Percentiles rank a stretch among this genome's conserved stretches.
Conservation (phyloP, 164 flowering plant species). For the Nymphaea thermarum region DNA sequence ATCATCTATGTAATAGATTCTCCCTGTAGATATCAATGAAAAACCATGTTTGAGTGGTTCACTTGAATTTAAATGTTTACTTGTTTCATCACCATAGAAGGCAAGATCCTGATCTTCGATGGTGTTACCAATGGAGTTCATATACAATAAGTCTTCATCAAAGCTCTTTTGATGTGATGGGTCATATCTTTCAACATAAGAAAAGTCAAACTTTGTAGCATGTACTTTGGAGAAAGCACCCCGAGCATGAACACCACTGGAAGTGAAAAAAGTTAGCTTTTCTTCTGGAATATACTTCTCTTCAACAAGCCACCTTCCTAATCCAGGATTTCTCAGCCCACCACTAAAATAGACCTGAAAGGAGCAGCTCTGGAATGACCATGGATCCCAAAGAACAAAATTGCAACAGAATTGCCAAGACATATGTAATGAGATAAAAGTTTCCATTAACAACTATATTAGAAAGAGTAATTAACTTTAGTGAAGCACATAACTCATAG, state of each 20-base stretch:
- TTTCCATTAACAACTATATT: too few species aligned
- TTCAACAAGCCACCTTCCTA: constrained; percentile 22
- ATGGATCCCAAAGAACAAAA: too few species aligned
- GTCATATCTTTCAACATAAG: constrained; percentile 17
- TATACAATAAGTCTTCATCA: not conserved
- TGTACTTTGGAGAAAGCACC: constrained; percentile 26
- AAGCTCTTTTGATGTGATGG: constrained; percentile 14
- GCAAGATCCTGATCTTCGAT: constrained; percentile 1
- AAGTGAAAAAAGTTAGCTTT: constrained; percentile 14
- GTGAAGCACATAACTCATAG: not conserved
- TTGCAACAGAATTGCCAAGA: too few species aligned
- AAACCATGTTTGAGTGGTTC: constrained; percentile 12
- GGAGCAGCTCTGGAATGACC: not conserved
- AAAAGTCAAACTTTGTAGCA: constrained; percentile 19
- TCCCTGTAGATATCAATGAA: constrained; percentile 11
- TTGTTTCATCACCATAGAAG: constrained; percentile 12
- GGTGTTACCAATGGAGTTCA: not conserved
- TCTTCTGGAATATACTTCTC: constrained; percentile 21
- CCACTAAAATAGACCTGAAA: constrained; percentile 38
- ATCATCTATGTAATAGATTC: constrained; percentile 7
- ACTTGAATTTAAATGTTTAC: constrained; percentile 12
- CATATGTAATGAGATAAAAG: not conserved
- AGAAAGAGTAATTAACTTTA: not conserved
- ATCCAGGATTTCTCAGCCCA: constrained; percentile 19
- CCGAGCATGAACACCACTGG: constrained; percentile 18